Percentiles rank a stretch among this genome's conserved stretches.
Conservation (phyloP, 2,329 filamentous ascomycete genomes). For the Calonectria naviculata region DNA sequence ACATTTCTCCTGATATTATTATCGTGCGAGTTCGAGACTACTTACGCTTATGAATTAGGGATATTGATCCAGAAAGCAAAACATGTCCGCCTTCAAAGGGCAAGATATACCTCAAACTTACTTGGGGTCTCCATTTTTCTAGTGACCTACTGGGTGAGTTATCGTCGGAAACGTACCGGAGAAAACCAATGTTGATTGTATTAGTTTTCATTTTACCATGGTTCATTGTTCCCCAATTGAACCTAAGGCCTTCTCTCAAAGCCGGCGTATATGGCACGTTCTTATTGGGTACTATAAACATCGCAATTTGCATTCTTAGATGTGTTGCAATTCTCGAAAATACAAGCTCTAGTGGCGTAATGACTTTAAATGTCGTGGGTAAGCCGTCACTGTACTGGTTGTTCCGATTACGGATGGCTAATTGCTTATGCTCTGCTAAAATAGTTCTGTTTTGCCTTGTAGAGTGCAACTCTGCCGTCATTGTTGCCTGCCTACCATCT, state of each 20-base stretch:
- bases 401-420: background rate
- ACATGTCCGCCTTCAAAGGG: background rate
- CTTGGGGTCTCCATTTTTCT: background rate
- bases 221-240: background rate
- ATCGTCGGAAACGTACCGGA: accelerated
- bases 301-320: background rate
- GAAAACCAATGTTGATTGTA: background rate
- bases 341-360: background rate
- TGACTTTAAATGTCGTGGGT: background rate
- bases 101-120: background rate
- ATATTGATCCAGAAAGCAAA: background rate
- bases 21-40: background rate
- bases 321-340: background rate
- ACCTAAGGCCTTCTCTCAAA: background rate
- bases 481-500: background rate
- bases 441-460: background rate
- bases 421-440: background rate
- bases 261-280: background rate
- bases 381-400: background rate
- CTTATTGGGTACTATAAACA: background rate
- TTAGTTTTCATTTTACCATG: background rate
- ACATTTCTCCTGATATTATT: background rate
- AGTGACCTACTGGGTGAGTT: background rate
- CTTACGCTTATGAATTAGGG: background rate
- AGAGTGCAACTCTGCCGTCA: background rate